Conservation (phyloP, 345 rosid species). For the Linum usitatissimum region DNA sequence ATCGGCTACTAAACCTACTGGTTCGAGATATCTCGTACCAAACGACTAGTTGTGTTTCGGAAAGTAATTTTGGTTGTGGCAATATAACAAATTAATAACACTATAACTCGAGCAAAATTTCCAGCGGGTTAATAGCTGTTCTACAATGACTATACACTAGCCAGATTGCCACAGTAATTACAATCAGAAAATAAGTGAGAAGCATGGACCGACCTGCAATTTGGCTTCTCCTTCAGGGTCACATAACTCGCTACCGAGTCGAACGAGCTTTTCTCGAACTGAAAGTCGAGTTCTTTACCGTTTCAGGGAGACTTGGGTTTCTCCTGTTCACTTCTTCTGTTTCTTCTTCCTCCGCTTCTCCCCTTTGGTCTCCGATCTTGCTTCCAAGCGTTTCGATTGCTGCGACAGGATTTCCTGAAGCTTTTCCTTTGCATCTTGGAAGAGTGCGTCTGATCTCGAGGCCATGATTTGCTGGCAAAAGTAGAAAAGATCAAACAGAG, state of each 20-base stretch:
- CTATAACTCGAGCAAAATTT: background rate
- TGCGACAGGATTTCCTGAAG: slow-evolving; percentile 46
- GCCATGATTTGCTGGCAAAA: slow-evolving; percentile 76
- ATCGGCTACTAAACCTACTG: too few species aligned
- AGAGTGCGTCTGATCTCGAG: slow-evolving; percentile 73
- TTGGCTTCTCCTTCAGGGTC: background rate
- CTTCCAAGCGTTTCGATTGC: slow-evolving; percentile 44
- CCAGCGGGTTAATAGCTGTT: background rate
- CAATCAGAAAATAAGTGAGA: background rate
- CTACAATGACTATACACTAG: background rate
- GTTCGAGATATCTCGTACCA: too few species aligned
- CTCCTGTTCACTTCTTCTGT: slow-evolving; percentile 33
- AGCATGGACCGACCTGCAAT: background rate
- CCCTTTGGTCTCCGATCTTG: slow-evolving; percentile 37
- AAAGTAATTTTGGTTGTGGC: too few species aligned
- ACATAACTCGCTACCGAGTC: background rate
- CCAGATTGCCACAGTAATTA: background rate
- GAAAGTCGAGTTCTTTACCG: background rate
- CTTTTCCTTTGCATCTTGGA: slow-evolving; percentile 66
- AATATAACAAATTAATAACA: too few species aligned
- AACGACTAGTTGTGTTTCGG: too few species aligned
- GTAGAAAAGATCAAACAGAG: background rate
- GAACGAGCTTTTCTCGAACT: background rate
- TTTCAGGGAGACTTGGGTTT: background rate
- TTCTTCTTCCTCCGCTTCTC: slow-evolving; percentile 53